Base-by-base conservation (phyloP, 495 filamentous ascomycete species). In the Schizothecium vesticola region DNA sequence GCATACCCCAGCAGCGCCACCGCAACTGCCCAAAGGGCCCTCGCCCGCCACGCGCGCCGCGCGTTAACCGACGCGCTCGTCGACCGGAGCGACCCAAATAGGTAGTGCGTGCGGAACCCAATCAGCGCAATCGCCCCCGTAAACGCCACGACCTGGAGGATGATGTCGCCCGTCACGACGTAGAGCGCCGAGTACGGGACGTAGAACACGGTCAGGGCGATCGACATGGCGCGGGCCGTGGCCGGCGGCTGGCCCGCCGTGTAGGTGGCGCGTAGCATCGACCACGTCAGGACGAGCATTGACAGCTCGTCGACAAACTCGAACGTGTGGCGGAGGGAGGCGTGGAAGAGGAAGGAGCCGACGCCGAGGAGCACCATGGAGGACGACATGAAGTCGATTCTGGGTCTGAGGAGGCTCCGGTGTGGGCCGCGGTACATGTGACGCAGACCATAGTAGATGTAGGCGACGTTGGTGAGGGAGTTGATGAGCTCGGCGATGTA, bases 201-300 rank as follows among this genome's bases (percentile, higher is more conserved):
- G 28, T 80, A 74, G 3, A 68, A 63, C 9, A 64, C 31, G 1
- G 73, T 65, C 31, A 76, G 62, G 26, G 6, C 65, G 2, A 82
- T 56, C 13, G 80, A 77, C 22, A 79, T 67, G 3, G 62, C 33
- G 0, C 74, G 73, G 21, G 73, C 77, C 13, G 69, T 63, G 28
- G 69, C 22, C 13, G 78, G 70, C 9, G 74, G 69, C 11, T 75
- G 72, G 64, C 80, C 71, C 59, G 80, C 81, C 3, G 83, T 82
- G 56, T 81, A 77, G 22, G 85, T 73, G 31, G 82, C 82, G 31
- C 87, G 83, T 0, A 88, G 73, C 26, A 87, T 76, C 9, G 82
- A 77, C 63, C 80, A 83, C 2, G 80, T 81, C 6, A 86, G 79
- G 9, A 86, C 72, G 58, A 84, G 80, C 86, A 89, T 89, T 10